These are phyloP conservation scores for Blastomyces parvus DNA, from an alignment of 2,329 filamentous ascomycete genomes.

Conservation along the genomic window DNA sequence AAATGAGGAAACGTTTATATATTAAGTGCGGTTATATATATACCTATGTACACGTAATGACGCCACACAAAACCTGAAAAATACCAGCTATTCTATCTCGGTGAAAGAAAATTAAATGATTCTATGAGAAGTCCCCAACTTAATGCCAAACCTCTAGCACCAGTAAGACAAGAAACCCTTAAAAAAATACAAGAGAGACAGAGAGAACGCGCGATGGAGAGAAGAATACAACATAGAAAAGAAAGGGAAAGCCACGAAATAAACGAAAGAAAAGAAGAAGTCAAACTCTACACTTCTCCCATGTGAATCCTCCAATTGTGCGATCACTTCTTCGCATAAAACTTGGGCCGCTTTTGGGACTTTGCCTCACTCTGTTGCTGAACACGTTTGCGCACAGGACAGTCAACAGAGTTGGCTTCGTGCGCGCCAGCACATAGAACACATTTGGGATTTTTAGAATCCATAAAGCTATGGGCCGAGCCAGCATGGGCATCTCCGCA, in stretches of 20 bases:
- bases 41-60: too few species aligned
- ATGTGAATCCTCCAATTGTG: neutral
- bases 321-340: neutral
- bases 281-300: too few species aligned
- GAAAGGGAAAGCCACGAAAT: too few species aligned
- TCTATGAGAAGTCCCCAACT: too few species aligned
- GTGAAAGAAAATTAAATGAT: too few species aligned
- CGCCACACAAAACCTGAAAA: too few species aligned
- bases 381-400: neutral
- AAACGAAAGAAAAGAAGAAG: neutral
- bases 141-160: too few species aligned
- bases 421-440: neutral
- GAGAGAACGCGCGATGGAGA: too few species aligned
- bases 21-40: too few species aligned
- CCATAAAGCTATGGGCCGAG: neutral
- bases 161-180: neutral
- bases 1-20: too few species aligned
- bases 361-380: neutral
- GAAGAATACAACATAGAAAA: neutral
- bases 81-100: too few species aligned
- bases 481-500: too few species aligned
- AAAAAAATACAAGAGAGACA: neutral
- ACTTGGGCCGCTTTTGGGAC: neutral
- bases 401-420: neutral
- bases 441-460: neutral